Conservation (phyloP, 2,329 filamentous ascomycete species). For the Macrophomina tecta region DNA sequence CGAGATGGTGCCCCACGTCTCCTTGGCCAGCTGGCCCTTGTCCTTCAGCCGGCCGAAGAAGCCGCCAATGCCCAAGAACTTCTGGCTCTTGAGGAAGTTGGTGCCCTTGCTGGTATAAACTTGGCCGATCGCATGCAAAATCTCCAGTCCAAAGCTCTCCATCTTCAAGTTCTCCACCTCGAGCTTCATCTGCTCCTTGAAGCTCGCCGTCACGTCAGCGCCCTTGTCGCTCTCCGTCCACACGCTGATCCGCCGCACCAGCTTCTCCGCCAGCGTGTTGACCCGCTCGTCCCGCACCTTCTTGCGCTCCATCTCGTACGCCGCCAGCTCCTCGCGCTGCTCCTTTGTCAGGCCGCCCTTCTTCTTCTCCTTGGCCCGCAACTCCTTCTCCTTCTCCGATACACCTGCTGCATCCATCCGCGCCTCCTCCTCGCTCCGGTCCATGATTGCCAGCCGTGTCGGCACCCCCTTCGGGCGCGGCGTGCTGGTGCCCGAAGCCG, state of each 20-base stretch:
- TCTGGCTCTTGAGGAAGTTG: conserved; percentile 89
- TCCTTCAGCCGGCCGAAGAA: conserved; percentile 95
- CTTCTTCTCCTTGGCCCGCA: conserved; percentile 85
- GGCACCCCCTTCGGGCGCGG: conserved; percentile 63
- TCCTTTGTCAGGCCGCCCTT: conserved; percentile 87
- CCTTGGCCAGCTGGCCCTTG: conserved; percentile 95
- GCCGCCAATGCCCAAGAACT: conserved; percentile 93
- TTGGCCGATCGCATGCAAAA: conserved; percentile 90
- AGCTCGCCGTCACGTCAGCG: conserved; percentile 80
- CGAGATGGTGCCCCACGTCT: conserved; percentile 97
- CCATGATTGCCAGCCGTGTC: conserved; percentile 84
- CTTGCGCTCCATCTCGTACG: conserved; percentile 85
- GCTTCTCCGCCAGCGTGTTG: conserved; percentile 79
- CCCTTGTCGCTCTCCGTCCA: conserved; percentile 98
- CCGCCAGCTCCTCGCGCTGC: conserved; percentile 88
- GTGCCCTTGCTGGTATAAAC: conserved; percentile 90
- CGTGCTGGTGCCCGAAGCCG: conserved; percentile 53
- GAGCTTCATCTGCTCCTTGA: conserved; percentile 90
- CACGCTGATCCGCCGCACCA: conserved; percentile 86
- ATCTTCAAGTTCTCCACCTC: conserved; percentile 99
- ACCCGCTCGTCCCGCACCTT: conserved; percentile 88
- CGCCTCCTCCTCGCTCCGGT: conserved; percentile 80
- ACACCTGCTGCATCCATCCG: conserved; percentile 68
- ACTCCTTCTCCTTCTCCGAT: conserved; percentile 74
- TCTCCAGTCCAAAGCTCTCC: conserved; percentile 97